These are phyloP conservation scores for Gastrolobium bilobum DNA, from an alignment of 306 rosid species.

Conservation along the genomic window DNA sequence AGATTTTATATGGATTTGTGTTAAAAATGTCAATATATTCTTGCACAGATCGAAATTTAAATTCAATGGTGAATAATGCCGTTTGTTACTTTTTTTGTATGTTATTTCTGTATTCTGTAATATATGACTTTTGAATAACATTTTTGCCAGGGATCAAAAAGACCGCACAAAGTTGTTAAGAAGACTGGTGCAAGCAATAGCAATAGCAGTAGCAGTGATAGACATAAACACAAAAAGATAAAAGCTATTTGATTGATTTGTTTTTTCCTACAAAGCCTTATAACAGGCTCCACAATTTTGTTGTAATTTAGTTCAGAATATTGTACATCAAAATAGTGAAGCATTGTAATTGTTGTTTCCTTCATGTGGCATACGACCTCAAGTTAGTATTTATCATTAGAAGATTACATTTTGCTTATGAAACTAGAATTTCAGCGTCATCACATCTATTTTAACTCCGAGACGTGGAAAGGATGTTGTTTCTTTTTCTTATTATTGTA, in stretches of 20 bases:
- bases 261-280: slow-evolving; percentile 37
- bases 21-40: background rate
- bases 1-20: background rate
- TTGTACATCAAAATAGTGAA: slow-evolving; percentile 16
- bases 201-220: slow-evolving; percentile 44
- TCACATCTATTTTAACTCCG: too few relatives aligned
- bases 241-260: slow-evolving; percentile 46
- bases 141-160: slow-evolving; percentile 61
- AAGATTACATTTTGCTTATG: slow-evolving; percentile 18
- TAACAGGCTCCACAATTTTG: slow-evolving; percentile 54
- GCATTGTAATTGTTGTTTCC: background rate
- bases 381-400: background rate
- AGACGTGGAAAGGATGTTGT: too few relatives aligned
- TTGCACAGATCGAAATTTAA: slow-evolving; percentile 1
- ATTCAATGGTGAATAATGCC: background rate
- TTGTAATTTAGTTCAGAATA: slow-evolving; percentile 34
- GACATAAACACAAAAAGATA: slow-evolving; percentile 55
- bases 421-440: background rate
- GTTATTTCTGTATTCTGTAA: slow-evolving; percentile 14
- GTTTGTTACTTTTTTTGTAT: background rate
- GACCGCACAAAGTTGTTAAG: slow-evolving; percentile 46
- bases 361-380: slow-evolving; percentile 11
- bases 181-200: slow-evolving; percentile 56
- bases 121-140: background rate
- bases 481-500: too few relatives aligned